These are phyloP conservation scores for Coelastrella sp. DNA, from an alignment of 139 green algal genomes.

Conservation along the genomic window DNA sequence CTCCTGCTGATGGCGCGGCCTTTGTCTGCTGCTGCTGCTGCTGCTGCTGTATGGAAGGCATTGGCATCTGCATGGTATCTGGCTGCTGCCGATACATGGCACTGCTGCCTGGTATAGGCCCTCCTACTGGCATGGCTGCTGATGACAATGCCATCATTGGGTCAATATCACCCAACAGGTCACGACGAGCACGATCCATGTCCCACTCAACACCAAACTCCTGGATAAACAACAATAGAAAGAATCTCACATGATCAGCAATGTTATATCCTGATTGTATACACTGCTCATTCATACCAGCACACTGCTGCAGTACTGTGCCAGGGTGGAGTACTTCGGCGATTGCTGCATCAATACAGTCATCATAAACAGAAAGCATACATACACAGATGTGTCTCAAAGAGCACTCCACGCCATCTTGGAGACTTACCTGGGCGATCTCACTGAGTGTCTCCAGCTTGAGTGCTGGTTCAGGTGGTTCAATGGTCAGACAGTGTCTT, in stretches of 20 bases:
- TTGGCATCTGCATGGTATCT: background rate
- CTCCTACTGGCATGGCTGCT: background rate
- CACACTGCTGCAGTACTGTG: background rate
- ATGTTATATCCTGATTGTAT: too few relatives aligned
- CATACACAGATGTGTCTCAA: background rate
- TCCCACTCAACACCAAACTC: slow-evolving; percentile 69
- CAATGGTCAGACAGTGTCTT: slow-evolving; percentile 62
- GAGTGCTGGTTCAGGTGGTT: slow-evolving; percentile 55
- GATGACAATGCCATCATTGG: background rate
- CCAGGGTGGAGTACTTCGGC: too few relatives aligned
- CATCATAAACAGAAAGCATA: background rate
- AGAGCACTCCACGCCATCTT: background rate
- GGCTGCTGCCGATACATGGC: slow-evolving; percentile 14
- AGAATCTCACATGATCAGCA: background rate
- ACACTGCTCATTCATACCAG: background rate
- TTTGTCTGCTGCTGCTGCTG: background rate
- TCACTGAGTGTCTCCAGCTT: slow-evolving; percentile 66
- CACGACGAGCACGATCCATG: slow-evolving; percentile 45
- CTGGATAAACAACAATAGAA: slow-evolving; percentile 5
- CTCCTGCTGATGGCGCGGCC: too few relatives aligned
- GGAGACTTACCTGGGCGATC: slow-evolving; percentile 52
- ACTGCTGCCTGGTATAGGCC: background rate
- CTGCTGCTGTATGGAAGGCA: slow-evolving; percentile 3
- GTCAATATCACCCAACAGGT: slow-evolving; percentile 54
- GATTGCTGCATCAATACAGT: background rate